These are phyloP conservation scores for Adansonia grandidieri DNA, from an alignment of 441 rosid species.

Conservation along the genomic window DNA sequence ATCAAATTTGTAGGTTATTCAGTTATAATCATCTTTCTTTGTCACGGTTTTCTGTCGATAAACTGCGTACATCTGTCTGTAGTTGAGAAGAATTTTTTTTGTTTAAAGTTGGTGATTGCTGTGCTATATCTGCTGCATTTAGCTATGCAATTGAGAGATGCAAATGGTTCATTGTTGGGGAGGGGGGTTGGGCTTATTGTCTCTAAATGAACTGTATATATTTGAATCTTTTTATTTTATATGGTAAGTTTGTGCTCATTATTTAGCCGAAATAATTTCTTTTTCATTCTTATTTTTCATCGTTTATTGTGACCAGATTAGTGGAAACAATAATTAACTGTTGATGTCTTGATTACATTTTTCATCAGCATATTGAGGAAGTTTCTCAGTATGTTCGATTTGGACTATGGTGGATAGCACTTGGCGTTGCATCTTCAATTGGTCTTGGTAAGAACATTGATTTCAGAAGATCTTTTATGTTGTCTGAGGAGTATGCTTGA, in stretches of 20 bases:
- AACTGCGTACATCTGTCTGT: neutral
- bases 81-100: neutral
- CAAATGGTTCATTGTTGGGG: neutral
- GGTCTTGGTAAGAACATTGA: slow-evolving; percentile 80
- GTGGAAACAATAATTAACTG: slow-evolving; percentile 5
- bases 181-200: neutral
- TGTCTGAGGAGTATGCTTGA: neutral
- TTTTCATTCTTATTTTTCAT: neutral
- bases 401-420: slow-evolving; percentile 96
- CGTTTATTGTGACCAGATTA: neutral
- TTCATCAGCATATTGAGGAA: slow-evolving; percentile 77
- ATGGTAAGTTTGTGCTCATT: slow-evolving; percentile 3
- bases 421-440: slow-evolving; percentile 98
- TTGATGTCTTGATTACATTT: neutral
- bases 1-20: slow-evolving; percentile 11
- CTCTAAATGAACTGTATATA: neutral
- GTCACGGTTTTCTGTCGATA: slow-evolving; percentile 5
- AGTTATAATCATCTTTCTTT: neutral
- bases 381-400: slow-evolving; percentile 65
- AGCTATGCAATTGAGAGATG: slow-evolving; percentile 11
- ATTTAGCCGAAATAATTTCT: neutral
- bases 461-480: slow-evolving; percentile 5
- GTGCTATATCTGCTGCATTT: neutral
- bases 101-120: neutral
- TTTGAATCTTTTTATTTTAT: neutral